These are phyloP conservation scores for Perilla frutescens DNA, from an alignment of 257 asterid genomes.

Conservation along the genomic window DNA sequence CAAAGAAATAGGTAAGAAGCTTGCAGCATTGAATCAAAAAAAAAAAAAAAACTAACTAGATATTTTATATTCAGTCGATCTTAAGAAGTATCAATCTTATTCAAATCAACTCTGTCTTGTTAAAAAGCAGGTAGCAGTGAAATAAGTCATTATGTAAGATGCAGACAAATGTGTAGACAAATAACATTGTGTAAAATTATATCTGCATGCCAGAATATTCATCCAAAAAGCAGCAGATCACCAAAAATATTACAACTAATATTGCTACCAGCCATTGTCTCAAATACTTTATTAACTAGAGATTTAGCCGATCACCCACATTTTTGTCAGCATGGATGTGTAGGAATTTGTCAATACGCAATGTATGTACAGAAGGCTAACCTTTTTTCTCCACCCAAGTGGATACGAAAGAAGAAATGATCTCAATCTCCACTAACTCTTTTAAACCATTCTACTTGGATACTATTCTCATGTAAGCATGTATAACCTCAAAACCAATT, in stretches of 20 bases:
- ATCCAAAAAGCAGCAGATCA: conserved; percentile 7
- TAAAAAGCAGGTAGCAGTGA: not conserved
- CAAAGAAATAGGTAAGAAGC: conserved; percentile 49
- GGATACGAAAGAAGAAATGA: not conserved
- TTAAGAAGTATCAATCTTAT: not conserved
- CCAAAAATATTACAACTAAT: not conserved
- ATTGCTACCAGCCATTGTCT: not conserved
- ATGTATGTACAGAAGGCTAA: not conserved
- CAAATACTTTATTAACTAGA: too few species aligned
- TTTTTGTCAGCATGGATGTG: not conserved
- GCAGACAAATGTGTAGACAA: conserved; percentile 11
- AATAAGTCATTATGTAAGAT: not conserved
- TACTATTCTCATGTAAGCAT: not conserved
- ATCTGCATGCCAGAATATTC: not conserved
- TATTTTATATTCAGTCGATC: not conserved
- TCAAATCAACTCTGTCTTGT: not conserved
- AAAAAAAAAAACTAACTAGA: conserved; percentile 6
- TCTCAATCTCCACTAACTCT: conserved; percentile 4
- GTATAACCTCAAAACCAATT: not conserved
- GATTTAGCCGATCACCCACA: not conserved
- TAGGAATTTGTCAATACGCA: not conserved
- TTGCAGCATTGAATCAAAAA: conserved; percentile 30
- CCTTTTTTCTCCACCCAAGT: not conserved
- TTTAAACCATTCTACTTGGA: not conserved
- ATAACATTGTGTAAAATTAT: not conserved